Percentiles rank a stretch among this genome's conserved stretches.
phyloP scores from a whole-genome alignment of 2,329 filamentous ascomycete species.

The Tolypocladium sp. region DNA sequence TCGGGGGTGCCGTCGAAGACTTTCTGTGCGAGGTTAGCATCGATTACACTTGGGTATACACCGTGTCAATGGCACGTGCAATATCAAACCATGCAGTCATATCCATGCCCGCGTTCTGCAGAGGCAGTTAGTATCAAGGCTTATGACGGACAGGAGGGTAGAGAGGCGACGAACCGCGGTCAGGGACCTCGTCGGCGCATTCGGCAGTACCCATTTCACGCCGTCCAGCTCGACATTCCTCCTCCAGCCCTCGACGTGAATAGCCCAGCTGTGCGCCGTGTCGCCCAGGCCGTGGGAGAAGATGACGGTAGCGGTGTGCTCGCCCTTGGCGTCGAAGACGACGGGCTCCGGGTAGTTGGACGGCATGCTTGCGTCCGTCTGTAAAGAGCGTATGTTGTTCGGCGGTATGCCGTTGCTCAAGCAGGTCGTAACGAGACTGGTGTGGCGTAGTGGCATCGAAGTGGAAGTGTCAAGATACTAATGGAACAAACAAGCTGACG shows the following conservation, averaged over 20 bases:
- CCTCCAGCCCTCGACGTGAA: conserved; percentile 74
- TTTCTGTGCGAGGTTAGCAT: neutral
- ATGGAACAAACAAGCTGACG: neutral
- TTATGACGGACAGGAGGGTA: neutral
- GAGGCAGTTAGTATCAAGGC: neutral
- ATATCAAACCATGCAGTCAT: conserved; percentile 83
- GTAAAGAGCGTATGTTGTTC: neutral
- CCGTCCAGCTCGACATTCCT: conserved; percentile 68
- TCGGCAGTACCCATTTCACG: conserved; percentile 80
- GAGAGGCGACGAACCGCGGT: conserved; percentile 30
- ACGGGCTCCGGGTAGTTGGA: conserved; percentile 31
- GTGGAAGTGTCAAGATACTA: neutral
- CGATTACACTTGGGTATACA: neutral
- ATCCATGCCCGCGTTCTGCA: conserved; percentile 58
- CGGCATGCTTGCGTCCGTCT: neutral
- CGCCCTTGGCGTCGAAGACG: conserved; percentile 63
- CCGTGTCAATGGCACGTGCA: conserved; percentile 22
- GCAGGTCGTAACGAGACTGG: neutral
- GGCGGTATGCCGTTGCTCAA: neutral
- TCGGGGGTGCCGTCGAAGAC: neutral
- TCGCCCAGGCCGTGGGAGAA: conserved; percentile 83
- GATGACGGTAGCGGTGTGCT: conserved; percentile 83
- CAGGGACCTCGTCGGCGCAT: conserved; percentile 72
- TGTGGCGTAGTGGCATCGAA: neutral
- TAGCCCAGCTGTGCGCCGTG: conserved; percentile 62